Evolutionary conservation across 495 filamentous ascomycete species (phyloP).

Genomic region (Endocarpon pusillum): DNA sequence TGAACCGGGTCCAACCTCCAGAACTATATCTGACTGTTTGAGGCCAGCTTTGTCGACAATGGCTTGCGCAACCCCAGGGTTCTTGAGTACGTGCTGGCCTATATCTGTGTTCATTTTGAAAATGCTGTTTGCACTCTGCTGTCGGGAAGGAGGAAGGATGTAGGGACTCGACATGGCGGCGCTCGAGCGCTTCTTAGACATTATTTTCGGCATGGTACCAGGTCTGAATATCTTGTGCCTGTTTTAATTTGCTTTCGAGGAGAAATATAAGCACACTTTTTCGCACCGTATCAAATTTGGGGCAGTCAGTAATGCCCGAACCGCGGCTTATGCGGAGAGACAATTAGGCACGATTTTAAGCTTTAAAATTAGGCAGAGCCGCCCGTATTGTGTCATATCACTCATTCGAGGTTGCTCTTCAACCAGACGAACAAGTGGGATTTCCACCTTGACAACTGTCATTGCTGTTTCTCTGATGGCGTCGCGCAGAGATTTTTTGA

Average conservation of each 20-base stretch:
- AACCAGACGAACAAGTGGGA: too few relatives aligned
- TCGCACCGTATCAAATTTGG: not conserved
- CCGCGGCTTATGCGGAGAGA: too few relatives aligned
- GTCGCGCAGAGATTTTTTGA: conserved; percentile 79
- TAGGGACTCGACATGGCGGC: conserved; percentile 38
- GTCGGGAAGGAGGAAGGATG: conserved; percentile 28
- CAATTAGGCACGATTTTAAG: too few relatives aligned
- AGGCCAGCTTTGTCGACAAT: conserved; percentile 79
- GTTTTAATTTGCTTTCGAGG: not conserved
- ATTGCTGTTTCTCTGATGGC: conserved; percentile 29
- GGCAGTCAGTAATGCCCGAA: too few relatives aligned
- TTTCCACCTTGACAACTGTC: not conserved
- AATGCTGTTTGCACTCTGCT: conserved; percentile 53
- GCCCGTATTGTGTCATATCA: too few relatives aligned
- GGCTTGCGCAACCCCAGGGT: conserved; percentile 77
- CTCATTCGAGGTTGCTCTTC: too few relatives aligned
- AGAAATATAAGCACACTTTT: not conserved
- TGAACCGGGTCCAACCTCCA: conserved; percentile 64
- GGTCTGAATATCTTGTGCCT: not conserved
- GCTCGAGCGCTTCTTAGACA: conserved; percentile 41
- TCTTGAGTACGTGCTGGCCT: conserved; percentile 91
- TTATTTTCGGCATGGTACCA: conserved; percentile 39
- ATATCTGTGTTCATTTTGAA: conserved; percentile 76
- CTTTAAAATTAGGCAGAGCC: too few relatives aligned
- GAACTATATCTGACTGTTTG: conserved; percentile 70